Evolutionary conservation across 805 yeast species (phyloP).

Genomic region (Dipodascus albidus): DNA sequence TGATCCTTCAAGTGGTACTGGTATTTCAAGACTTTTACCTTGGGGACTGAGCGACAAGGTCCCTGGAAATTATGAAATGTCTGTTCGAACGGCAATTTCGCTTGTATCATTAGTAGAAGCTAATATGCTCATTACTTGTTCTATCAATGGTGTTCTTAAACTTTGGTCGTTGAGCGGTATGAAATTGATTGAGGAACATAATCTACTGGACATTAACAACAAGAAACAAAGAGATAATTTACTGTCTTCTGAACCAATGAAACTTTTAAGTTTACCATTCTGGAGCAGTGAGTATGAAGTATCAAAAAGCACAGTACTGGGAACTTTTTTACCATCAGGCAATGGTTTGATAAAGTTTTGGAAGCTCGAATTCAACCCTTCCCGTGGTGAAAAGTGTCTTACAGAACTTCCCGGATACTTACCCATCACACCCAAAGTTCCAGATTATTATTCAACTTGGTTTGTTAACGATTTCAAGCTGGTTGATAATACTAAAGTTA

Average conservation of each 20-base stretch:
- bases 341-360: conserved; percentile 35
- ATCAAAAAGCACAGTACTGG: conserved; percentile 16
- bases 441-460: conserved; percentile 34
- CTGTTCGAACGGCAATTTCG: conserved; percentile 28
- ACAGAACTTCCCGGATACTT: conserved; percentile 20
- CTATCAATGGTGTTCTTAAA: conserved; percentile 42
- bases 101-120: conserved; percentile 22
- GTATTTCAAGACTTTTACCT: conserved; percentile 19
- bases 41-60: conserved; percentile 26
- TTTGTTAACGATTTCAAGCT: conserved; percentile 36
- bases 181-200: conserved; percentile 19
- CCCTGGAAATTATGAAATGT: conserved; percentile 33
- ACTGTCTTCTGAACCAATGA: conserved; percentile 25
- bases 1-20: conserved; percentile 12
- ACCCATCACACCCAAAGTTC: conserved; percentile 23
- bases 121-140: conserved; percentile 34
- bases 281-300: conserved; percentile 2
- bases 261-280: conserved; percentile 16
- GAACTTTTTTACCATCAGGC: conserved; percentile 32
- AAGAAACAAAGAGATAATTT: conserved; percentile 8
- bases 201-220: neutral
- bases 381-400: conserved; percentile 14
- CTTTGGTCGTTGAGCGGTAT: conserved; percentile 44
- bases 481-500: conserved; percentile 5
- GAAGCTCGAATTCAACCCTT: conserved; percentile 16